Base-by-base conservation (phyloP, 257 asterid genomes). In the Osmanthus fragrans region DNA sequence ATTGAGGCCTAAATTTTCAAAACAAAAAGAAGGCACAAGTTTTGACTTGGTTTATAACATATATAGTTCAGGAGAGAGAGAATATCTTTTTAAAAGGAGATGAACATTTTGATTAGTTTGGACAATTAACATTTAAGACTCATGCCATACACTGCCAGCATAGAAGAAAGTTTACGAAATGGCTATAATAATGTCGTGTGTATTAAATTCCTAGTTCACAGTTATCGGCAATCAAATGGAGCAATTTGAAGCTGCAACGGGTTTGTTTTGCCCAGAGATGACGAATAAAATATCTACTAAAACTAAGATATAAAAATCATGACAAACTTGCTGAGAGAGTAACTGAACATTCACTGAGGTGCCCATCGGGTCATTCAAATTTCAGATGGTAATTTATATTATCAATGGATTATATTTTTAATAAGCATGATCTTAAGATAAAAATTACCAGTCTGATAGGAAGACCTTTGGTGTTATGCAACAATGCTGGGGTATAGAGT, bases 401-500 rank as follows among this genome's bases (percentile, higher is more conserved):
- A 27, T 11, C 34, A 12, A 25, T 3, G 69, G 33, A 63, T 63
- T 23, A 4, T 63, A 63, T 25, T 63, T 16, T 63, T 27, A 23
- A 27, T 27, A 9, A 63, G 39, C 68, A 29, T 4, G 29, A n/a
- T 77, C 75, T 72, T 63, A 45, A 76, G 71, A 76, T 58, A 78
- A 64, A 68, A 84, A 82, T 74, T 93, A 93, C 99, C 85, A 58
- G 90, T 92, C 98, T 92, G 79, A 96, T 72, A 19, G 99, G 99
- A 73, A 96, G 96, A 86, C 99, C 99, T 82, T 96, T 96, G 77
- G 94, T 70, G 83, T 93, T 96, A 77, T 92, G 92, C 89, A 88
- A 65, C 79, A 83, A 40, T 39, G 98, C 96, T 56, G 96, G 96
- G 77, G 90, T 56, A 69, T 88, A 65, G 64, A 80, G 78, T 75